Conservation (phyloP, 2,329 filamentous ascomycete genomes). For the Cylindrodendrum hubeiense region DNA sequence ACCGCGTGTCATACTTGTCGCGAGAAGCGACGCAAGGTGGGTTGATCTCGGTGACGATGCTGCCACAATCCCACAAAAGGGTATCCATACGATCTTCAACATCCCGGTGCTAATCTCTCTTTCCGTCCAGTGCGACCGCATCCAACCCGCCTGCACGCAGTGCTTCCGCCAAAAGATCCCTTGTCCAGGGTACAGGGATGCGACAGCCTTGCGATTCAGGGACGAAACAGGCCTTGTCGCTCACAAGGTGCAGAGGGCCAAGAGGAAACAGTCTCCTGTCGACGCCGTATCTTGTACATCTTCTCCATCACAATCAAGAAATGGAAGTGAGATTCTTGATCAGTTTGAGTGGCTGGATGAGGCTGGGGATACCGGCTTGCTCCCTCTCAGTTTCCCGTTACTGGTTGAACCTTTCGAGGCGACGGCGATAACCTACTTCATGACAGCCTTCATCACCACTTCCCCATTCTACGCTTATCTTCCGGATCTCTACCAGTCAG, state of each 20-base stretch:
- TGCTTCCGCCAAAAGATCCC: slow-evolving; percentile 43
- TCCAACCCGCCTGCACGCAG: slow-evolving; percentile 41
- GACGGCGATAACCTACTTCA: slow-evolving; percentile 39
- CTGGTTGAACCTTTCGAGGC: slow-evolving; percentile 16
- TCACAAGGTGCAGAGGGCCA: slow-evolving; percentile 28
- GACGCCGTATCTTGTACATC: too few relatives aligned
- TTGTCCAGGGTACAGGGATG: slow-evolving; percentile 44
- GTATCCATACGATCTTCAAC: not conserved
- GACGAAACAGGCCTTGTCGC: slow-evolving; percentile 43
- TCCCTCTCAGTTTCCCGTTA: not conserved
- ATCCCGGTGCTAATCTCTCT: not conserved
- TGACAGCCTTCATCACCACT: slow-evolving; percentile 41
- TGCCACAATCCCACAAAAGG: not conserved
- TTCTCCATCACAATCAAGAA: not conserved
- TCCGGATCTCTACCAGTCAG: slow-evolving; percentile 28
- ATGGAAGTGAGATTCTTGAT: not conserved
- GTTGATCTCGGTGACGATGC: not conserved
- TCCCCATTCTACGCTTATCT: slow-evolving; percentile 43
- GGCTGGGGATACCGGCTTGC: not conserved
- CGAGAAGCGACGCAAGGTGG: slow-evolving; percentile 40
- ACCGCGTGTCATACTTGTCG: slow-evolving; percentile 46
- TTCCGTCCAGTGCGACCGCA: slow-evolving; percentile 40
- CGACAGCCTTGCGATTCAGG: slow-evolving; percentile 38
- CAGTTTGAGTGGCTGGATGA: too few relatives aligned
- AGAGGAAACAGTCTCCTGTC: not conserved